Evolutionary conservation across 2,329 filamentous ascomycete species (phyloP), one percentile per base, ranked within the genome.

Genomic region (Pseudogymnoascus sp.): DNA sequence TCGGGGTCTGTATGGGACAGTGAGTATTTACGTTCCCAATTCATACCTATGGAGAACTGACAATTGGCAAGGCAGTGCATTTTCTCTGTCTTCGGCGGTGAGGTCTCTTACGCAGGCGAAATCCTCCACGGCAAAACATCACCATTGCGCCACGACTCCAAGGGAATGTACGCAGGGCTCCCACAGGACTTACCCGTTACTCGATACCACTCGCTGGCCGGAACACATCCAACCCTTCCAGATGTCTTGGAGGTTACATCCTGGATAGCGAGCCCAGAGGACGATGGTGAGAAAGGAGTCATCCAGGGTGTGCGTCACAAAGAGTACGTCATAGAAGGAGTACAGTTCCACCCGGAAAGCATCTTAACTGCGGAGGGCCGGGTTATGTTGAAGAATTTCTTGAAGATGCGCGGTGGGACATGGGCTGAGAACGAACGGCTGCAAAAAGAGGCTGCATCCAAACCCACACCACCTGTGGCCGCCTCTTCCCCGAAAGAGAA

Each of bases 1-100:
- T 99, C 60, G 94, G 94, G n/a, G 94, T 99, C 30, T 99, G 94
- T 73, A 97, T 99, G 93, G 94, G 94, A 69, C 88, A 97, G 86
- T 90, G 75, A 81, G 86, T 83, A 9, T 55, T 39, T 42, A 5
- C 28, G 19, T 25, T 14, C 5, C 33, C 4, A 39, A 45, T 52
- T 62, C 2, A 16, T 14, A 16, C n/a, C 5, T 55, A 12, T 19
- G 25, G 45, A 33, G 5, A 55, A 16, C 67, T 68, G 25, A 68
- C 42, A 33, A 38, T 14, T 61, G 22, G 22, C 68, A 90, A 90
- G 87, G 68, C 94, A 99, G 80, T 99, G 94, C 76, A 97, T 99
- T 67, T 93, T 95, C 73, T 90, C 94, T 62, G 87, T 91, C 33
- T 97, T 95, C 71, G 94, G 94, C 58, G 94, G 94, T 64, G 86